Evolutionary conservation across 179 eudicot species (phyloP), one percentile per base, ranked within the genome.

Genomic region (Dionaea muscipula): DNA sequence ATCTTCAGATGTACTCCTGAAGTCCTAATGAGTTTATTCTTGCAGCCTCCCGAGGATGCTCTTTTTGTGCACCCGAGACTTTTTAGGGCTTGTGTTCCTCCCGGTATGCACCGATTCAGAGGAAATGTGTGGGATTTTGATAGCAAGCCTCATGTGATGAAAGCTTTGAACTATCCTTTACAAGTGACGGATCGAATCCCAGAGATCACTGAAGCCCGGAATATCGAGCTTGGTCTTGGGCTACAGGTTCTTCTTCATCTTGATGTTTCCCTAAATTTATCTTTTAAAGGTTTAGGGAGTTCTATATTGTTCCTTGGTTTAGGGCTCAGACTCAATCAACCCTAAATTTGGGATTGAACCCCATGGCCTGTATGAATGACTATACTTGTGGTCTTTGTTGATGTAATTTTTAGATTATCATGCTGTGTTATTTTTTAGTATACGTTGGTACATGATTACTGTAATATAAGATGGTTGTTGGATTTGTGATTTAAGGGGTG

Each of bases 101-200:
- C 99, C 17, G 99, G 99, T 37, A 87, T 93, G 88, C 99, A 93
- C 65, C 72, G 94, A 10, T 93, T 93, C 67, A 72, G 99, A 65
- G 96, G 94, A 44, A 93, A 88, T 69, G 79, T 93, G 65, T 93
- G 99, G 99, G 99, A 93, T 81, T 93, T 78, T 53, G 94, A 87
- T 54, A 59, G 93, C 68, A 77, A 79, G 66, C 96, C 99, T 17
- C 86, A 84, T 56, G 96, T 93, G 54, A 82, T 87, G 94, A 53
- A 33, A 61, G 65, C 78, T 40, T 63, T 93, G 25, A 93, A 96
- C 25, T 93, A 88, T 69, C 99, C 99, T 46, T 74, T 87, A 57
- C 26, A 54, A 52, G 74, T 68, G 81, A 68, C 65, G 2, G 96
- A 88, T 53, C 77, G 82, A 70, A 79, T 87, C 53, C 93, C 86